Evolutionary conservation across 768 basidiomycete species (phyloP).

Genomic region (Trametopsis cervina): DNA sequence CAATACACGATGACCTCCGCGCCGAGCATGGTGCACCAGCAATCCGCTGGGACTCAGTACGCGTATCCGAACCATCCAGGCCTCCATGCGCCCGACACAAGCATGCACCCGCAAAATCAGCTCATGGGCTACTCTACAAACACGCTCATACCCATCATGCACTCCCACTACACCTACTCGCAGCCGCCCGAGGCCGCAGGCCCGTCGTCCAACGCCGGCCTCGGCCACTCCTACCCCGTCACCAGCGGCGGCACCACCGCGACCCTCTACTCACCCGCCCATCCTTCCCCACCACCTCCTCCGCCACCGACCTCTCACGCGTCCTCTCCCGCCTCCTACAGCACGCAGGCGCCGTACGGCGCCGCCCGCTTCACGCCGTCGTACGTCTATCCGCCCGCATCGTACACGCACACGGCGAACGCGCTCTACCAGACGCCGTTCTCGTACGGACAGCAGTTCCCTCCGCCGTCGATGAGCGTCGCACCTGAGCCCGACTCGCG

Average conservation of each 20-base stretch:
- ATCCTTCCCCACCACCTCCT: slow-evolving; percentile 19
- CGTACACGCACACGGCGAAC: slow-evolving; percentile 16
- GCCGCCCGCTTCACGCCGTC: slow-evolving; percentile 23
- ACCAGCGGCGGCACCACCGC: slow-evolving; percentile 10
- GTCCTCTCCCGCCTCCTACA: slow-evolving; percentile 12
- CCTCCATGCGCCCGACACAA: slow-evolving; percentile 30
- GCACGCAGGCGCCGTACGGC: slow-evolving; percentile 14
- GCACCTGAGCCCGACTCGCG: slow-evolving; percentile 31
- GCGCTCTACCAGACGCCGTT: slow-evolving; percentile 21
- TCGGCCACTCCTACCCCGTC: slow-evolving; percentile 18
- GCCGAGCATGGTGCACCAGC: slow-evolving; percentile 16
- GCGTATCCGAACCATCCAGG: slow-evolving; percentile 28
- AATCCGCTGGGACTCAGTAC: slow-evolving; percentile 17
- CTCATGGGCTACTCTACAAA: slow-evolving; percentile 24
- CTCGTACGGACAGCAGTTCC: slow-evolving; percentile 19
- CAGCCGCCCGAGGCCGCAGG: slow-evolving; percentile 29
- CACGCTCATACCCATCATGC: slow-evolving; percentile 35
- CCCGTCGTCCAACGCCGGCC: slow-evolving; percentile 6
- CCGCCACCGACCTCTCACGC: slow-evolving; percentile 12
- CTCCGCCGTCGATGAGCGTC: slow-evolving; percentile 27
- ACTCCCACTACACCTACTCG: slow-evolving; percentile 30
- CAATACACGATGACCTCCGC: slow-evolving; percentile 44
- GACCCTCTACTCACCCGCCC: slow-evolving; percentile 14
- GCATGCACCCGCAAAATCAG: slow-evolving; percentile 31
- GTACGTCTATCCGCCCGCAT: slow-evolving; percentile 18